Evolutionary conservation across 768 basidiomycete genomes (phyloP).

Genomic region (Tephrocybe sp.): DNA sequence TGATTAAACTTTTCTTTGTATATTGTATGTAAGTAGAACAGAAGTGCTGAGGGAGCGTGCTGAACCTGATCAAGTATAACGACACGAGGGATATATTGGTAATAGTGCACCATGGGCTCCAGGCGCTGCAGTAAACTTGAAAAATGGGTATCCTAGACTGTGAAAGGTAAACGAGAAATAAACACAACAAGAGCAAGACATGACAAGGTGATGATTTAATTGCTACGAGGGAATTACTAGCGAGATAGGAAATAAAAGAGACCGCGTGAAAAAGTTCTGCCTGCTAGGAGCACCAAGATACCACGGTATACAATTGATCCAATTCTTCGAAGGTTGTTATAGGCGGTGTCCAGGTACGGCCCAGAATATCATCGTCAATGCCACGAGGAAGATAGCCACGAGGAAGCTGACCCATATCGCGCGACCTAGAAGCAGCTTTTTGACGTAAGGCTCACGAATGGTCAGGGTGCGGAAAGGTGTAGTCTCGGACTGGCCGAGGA

Average conservation of each 20-base stretch:
- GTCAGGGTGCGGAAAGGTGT: constrained; percentile 93
- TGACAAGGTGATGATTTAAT: constrained; percentile 17
- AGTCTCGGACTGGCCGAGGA: constrained; percentile 92
- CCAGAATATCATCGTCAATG: constrained; percentile 91
- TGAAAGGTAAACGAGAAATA: constrained; percentile 17
- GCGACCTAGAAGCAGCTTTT: constrained; percentile 84
- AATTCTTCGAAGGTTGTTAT: constrained; percentile 28
- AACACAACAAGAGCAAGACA: constrained; percentile 31
- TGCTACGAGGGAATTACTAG: constrained; percentile 13
- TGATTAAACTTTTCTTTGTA: background rate
- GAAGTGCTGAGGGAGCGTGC: background rate
- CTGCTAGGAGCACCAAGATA: constrained; percentile 15
- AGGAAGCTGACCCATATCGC: constrained; percentile 89
- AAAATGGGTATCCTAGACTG: constrained; percentile 22
- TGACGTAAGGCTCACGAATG: constrained; percentile 93
- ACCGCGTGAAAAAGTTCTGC: constrained; percentile 4
- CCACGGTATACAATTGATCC: constrained; percentile 10
- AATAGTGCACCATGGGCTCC: constrained; percentile 12
- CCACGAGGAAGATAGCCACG: constrained; percentile 73
- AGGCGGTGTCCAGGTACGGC: constrained; percentile 93
- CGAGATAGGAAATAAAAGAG: constrained; percentile 11
- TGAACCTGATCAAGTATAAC: constrained; percentile 2
- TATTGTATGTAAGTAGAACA: background rate
- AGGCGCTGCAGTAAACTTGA: constrained; percentile 14
- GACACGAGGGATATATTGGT: constrained; percentile 13